A percentile compares a stretch with the other conserved stretches of the same genome.
These are phyloP conservation scores for Nothophaeocryptopus gaeumannii DNA, from an alignment of 2,329 filamentous ascomycete species.

Conservation along the genomic window DNA sequence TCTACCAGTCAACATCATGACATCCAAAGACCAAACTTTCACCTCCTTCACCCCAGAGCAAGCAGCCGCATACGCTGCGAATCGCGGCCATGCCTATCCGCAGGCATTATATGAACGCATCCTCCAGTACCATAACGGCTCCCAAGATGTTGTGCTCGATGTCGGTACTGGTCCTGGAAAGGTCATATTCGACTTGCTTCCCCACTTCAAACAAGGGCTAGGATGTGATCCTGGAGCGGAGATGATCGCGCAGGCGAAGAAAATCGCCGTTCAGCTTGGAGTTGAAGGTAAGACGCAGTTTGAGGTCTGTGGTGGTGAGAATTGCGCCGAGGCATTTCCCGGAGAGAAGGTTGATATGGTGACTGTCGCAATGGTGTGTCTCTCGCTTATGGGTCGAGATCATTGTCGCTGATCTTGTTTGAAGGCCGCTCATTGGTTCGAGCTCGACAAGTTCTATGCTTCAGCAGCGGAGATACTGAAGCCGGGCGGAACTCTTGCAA, in stretches of 20 bases:
- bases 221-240: constrained; percentile 53
- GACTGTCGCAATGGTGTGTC: constrained; percentile 21
- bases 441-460: constrained; percentile 52
- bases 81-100: constrained; percentile 44
- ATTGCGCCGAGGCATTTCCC: constrained; percentile 12
- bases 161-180: constrained; percentile 58
- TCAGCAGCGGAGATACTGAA: constrained; percentile 48
- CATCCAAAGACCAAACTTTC: constrained; percentile 44
- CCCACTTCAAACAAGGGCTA: constrained; percentile 46
- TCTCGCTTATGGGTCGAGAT: neutral
- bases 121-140: constrained; percentile 47
- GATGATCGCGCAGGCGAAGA: constrained; percentile 53
- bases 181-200: constrained; percentile 47
- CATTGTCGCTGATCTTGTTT: neutral
- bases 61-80: constrained; percentile 45
- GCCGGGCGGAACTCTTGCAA: constrained; percentile 54
- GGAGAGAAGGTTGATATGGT: constrained; percentile 22
- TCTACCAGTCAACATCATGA: neutral
- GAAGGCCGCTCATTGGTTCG: constrained; percentile 53
- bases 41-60: constrained; percentile 45
- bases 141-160: constrained; percentile 48
- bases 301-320: constrained; percentile 16
- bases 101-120: constrained; percentile 48
- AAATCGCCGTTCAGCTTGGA: constrained; percentile 5
- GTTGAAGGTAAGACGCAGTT: constrained; percentile 16